These are phyloP conservation scores for Posidonia oceanica DNA, from an alignment of 116 monocot genomes.

Conservation along the genomic window DNA sequence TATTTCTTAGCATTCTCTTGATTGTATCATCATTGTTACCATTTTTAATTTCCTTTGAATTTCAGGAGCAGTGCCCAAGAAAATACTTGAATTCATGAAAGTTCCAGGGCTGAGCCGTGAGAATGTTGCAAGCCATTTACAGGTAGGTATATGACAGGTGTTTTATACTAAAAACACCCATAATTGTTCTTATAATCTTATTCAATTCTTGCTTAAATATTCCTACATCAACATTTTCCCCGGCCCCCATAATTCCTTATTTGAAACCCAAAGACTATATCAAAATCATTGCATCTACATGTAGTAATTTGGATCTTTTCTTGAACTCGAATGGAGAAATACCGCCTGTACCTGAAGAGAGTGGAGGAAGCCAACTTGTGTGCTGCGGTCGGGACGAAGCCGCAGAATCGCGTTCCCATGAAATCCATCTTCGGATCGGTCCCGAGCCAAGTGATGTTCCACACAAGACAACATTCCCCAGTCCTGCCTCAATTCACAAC, in stretches of 20 bases:
- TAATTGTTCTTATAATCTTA: too few relatives aligned
- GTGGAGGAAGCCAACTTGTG: not conserved
- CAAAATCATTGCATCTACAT: not conserved
- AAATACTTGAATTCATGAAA: slow-evolving; percentile 27
- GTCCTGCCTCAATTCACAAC: too few relatives aligned
- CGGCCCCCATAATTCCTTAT: too few relatives aligned
- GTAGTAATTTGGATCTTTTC: too few relatives aligned
- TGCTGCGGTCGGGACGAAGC: not conserved
- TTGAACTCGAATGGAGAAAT: not conserved
- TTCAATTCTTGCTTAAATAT: too few relatives aligned
- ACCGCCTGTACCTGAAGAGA: slow-evolving; percentile 4
- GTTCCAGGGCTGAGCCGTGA: slow-evolving; percentile 10
- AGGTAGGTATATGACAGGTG: slow-evolving; percentile 4
- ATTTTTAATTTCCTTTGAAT: not conserved
- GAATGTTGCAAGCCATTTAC: slow-evolving; percentile 30
- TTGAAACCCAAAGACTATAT: too few relatives aligned
- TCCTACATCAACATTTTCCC: too few relatives aligned
- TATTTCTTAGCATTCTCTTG: not conserved
- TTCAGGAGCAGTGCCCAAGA: slow-evolving; percentile 24
- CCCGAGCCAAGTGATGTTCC: not conserved
- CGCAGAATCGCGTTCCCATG: not conserved
- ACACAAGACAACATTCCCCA: not conserved
- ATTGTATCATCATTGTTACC: not conserved
- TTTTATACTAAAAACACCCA: too few relatives aligned
- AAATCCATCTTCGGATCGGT: slow-evolving; percentile 1